Conservation (phyloP, 2,329 filamentous ascomycete species). For the Simplicillium sp. region DNA sequence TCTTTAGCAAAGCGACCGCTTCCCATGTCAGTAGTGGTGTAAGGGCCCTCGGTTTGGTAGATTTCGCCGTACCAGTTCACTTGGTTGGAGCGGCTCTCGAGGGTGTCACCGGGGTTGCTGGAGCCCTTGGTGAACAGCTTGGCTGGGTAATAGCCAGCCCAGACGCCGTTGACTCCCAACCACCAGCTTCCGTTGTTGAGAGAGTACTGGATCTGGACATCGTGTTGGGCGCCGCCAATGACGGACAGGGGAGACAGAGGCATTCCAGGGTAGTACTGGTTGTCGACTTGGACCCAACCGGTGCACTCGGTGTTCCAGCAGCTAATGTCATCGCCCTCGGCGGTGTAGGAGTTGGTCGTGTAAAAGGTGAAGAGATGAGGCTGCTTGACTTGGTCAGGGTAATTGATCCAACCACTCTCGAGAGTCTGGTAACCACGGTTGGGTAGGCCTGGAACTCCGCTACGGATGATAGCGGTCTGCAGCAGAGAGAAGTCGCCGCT, state of each 20-base stretch:
- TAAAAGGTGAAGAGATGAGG: conserved; percentile 7
- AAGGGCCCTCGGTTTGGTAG: conserved; percentile 4
- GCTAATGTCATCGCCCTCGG: conserved; percentile 4
- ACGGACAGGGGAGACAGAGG: conserved; percentile 3
- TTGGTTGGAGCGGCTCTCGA: conserved; percentile 3
- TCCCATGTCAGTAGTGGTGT: conserved; percentile 8
- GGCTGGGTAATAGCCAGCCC: conserved; percentile 6
- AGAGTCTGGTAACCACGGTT: conserved; percentile 5
- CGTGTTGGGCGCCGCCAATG: conserved; percentile 3
- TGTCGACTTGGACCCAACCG: conserved; percentile 7
- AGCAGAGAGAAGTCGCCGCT: conserved; percentile 8
- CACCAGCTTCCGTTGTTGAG: conserved; percentile 6
- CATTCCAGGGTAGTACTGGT: conserved; percentile 8
- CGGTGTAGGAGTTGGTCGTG: conserved; percentile 6
- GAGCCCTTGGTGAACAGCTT: conserved; percentile 3
- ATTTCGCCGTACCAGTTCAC: conserved; percentile 8
- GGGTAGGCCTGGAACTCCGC: neutral
- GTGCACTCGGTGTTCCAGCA: conserved; percentile 8
- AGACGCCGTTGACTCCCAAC: conserved; percentile 5
- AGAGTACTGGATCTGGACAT: conserved; percentile 4
- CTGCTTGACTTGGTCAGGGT: conserved; percentile 1
- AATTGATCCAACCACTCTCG: conserved; percentile 8
- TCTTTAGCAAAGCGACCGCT: conserved; percentile 5
- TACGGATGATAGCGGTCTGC: conserved; percentile 4
- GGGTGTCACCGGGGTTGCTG: conserved; percentile 1